These are phyloP conservation scores for Rhizophora mangle DNA, from an alignment of 345 rosid genomes.

Conservation along the genomic window DNA sequence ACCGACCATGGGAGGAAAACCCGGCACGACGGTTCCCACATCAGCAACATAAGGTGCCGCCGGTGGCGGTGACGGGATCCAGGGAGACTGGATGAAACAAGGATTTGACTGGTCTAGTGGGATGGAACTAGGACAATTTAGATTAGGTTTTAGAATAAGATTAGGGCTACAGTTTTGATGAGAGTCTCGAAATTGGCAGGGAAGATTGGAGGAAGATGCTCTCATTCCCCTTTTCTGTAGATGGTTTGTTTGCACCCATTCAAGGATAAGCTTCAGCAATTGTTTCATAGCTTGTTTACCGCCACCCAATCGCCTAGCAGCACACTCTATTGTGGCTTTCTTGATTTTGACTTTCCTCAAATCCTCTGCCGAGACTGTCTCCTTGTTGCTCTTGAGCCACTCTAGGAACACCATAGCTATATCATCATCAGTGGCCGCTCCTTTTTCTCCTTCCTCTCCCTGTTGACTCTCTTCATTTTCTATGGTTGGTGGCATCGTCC, in stretches of 20 bases:
- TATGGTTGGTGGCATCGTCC: conserved; percentile 4
- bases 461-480: conserved; percentile 13
- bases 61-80: conserved; percentile 44
- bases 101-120: conserved; percentile 37
- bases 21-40: conserved; percentile 23
- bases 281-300: conserved; percentile 93
- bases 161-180: conserved; percentile 51
- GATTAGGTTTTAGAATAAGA: conserved; percentile 30
- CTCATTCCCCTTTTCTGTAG: conserved; percentile 52
- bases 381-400: conserved; percentile 85
- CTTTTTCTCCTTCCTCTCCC: conserved; percentile 3
- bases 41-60: conserved; percentile 29
- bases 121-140: conserved; percentile 19
- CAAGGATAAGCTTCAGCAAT: conserved; percentile 83
- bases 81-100: conserved; percentile 42
- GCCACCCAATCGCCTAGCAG: conserved; percentile 81
- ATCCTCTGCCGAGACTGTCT: conserved; percentile 86
- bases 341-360: conserved; percentile 80
- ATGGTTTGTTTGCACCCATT: conserved; percentile 94
- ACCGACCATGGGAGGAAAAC: conserved; percentile 37
- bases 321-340: conserved; percentile 90
- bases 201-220: conserved; percentile 25
- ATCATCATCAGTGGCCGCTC: conserved; percentile 59
- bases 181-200: conserved; percentile 39
- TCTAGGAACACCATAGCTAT: conserved; percentile 76